These are phyloP conservation scores for Eucalyptus microcorys DNA, from an alignment of 345 rosid genomes.

Conservation along the genomic window DNA sequence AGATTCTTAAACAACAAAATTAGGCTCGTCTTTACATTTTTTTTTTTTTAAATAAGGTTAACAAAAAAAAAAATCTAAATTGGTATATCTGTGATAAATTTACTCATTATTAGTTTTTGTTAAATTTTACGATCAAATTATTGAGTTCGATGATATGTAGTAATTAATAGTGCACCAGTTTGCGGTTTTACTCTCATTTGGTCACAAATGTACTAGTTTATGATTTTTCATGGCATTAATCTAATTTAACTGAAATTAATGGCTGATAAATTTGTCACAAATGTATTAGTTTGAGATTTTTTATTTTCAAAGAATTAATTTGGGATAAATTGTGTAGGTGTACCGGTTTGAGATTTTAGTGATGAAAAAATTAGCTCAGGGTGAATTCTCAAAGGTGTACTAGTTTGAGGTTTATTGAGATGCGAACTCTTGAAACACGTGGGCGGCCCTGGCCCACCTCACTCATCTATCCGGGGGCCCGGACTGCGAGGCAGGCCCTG, in stretches of 20 bases:
- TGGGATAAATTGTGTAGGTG: too few relatives aligned
- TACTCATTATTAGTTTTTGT: rapidly evolving
- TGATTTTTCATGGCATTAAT: too few relatives aligned
- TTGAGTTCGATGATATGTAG: rapidly evolving
- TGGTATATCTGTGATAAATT: rapidly evolving
- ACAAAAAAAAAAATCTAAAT: rapidly evolving
- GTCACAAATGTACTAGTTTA: rapidly evolving
- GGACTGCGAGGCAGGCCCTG: neutral
- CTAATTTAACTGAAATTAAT: rapidly evolving
- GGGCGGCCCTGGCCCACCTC: neutral
- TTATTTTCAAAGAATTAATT: too few relatives aligned
- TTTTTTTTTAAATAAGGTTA: too few relatives aligned
- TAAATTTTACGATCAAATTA: rapidly evolving
- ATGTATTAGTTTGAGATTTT: rapidly evolving
- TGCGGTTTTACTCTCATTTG: too few relatives aligned
- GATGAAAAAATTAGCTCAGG: too few relatives aligned
- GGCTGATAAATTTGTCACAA: rapidly evolving
- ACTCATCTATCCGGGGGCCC: neutral
- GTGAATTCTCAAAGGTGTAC: too few relatives aligned
- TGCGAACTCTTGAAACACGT: neutral
- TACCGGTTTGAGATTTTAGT: rapidly evolving
- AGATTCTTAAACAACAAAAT: neutral
- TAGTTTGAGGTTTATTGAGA: too few relatives aligned
- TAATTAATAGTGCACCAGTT: too few relatives aligned
- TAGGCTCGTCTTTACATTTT: neutral